These are phyloP conservation scores for Veloboletus limbatus DNA, from an alignment of 1,284 basidiomycete genomes.

Conservation along the genomic window DNA sequence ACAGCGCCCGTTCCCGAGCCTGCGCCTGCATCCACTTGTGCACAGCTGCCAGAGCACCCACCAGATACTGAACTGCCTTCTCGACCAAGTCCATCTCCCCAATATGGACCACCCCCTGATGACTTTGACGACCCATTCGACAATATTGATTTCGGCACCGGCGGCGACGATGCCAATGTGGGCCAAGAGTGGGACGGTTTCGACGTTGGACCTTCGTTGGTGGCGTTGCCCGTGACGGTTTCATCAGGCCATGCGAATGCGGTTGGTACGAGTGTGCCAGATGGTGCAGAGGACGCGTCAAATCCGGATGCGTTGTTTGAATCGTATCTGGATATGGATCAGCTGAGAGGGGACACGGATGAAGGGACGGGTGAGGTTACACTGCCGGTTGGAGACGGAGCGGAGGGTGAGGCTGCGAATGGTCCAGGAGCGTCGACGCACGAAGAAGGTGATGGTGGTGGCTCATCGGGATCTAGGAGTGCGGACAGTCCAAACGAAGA, in stretches of 20 bases:
- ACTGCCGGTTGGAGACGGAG: neutral
- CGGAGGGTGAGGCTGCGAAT: neutral
- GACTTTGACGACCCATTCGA: conserved; percentile 22
- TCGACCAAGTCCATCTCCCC: neutral
- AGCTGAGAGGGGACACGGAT: conserved; percentile 8
- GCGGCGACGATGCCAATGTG: neutral
- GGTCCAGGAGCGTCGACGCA: neutral
- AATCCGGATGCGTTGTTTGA: conserved; percentile 21
- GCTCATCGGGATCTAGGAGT: neutral
- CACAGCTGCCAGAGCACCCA: neutral
- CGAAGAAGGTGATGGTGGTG: neutral
- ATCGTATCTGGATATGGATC: conserved; percentile 30
- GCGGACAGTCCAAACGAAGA: too few species aligned
- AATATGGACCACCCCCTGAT: conserved; percentile 11
- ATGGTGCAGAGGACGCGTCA: conserved; percentile 5
- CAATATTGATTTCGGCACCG: conserved; percentile 14
- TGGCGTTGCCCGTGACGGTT: neutral
- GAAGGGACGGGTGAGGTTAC: neutral
- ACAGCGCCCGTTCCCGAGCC: neutral
- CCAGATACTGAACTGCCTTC: neutral
- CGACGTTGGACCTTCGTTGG: conserved; percentile 7
- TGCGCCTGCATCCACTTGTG: neutral
- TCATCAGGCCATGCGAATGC: neutral
- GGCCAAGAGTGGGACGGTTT: conserved; percentile 8
- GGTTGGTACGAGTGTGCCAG: neutral